Conservation (phyloP, 176 grass and related monocot genomes). For the Carex kokanica region DNA sequence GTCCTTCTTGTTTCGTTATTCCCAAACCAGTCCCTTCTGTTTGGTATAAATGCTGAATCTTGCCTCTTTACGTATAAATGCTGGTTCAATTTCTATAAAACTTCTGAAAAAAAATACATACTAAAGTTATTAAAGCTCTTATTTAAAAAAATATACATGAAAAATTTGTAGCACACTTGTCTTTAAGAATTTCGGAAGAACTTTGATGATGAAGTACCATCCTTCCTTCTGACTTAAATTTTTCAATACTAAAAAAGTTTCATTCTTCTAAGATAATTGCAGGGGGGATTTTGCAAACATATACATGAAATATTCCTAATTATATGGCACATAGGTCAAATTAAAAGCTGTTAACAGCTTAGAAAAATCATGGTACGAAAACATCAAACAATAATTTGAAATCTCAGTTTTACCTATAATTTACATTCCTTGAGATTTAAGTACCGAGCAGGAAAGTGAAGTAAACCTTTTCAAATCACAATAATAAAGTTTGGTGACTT, state of each 20-base stretch:
- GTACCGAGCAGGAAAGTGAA: neutral
- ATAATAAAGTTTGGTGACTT: slow-evolving; percentile 19
- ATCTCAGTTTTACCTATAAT: neutral
- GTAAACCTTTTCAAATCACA: neutral
- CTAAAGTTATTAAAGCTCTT: too few species aligned
- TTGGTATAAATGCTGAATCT: neutral
- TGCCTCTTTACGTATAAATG: too few species aligned
- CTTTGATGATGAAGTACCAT: neutral
- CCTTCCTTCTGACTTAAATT: too few species aligned
- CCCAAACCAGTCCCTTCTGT: neutral
- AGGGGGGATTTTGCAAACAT: neutral
- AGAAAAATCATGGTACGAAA: neutral
- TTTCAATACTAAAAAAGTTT: too few species aligned
- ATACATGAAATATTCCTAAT: neutral
- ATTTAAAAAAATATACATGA: too few species aligned
- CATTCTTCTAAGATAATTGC: neutral
- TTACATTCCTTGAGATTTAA: neutral
- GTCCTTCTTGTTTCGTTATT: neutral
- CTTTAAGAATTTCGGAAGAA: neutral
- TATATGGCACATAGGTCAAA: neutral
- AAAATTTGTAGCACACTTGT: too few species aligned
- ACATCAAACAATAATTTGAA: neutral
- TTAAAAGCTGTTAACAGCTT: neutral
- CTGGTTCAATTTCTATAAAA: too few species aligned
- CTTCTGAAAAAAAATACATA: too few species aligned